These are phyloP conservation scores for Pecoramyces ruminantium DNA, from an alignment of 192 early-diverging fungal species.

Conservation along the genomic window DNA sequence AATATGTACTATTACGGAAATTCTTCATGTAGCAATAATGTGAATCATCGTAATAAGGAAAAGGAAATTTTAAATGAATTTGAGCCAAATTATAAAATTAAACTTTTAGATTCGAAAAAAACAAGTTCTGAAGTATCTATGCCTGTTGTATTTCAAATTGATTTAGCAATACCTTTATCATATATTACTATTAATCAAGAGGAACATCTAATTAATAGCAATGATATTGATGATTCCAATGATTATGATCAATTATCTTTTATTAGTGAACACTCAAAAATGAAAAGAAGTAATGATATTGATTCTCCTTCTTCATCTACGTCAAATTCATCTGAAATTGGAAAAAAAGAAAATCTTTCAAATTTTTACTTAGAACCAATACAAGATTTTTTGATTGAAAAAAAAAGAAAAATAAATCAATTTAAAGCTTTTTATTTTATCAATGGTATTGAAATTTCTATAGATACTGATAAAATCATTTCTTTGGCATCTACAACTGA, in stretches of 20 bases:
- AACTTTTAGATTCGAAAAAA: background rate
- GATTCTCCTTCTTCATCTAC: background rate
- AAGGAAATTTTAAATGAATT: background rate
- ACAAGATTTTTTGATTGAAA: background rate
- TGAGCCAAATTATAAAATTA: background rate
- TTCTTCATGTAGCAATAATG: background rate
- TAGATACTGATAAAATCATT: background rate
- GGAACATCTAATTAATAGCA: background rate
- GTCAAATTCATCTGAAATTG: background rate
- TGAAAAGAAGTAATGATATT: too few species aligned
- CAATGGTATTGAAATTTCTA: background rate
- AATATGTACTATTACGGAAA: too few species aligned
- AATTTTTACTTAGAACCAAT: background rate
- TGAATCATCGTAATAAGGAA: background rate
- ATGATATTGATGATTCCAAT: background rate
- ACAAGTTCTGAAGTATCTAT: background rate
- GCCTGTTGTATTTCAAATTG: background rate
- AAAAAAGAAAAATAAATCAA: background rate
- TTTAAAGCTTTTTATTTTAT: background rate
- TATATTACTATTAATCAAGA: background rate
- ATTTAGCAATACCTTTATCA: background rate
- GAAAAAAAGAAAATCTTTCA: background rate
- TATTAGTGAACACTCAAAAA: background rate
- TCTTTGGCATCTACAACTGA: background rate
- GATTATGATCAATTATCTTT: background rate